Evolutionary conservation across 176 grass and related monocot species (phyloP), one percentile per base, ranked within the genome.

Genomic region (Oryza coarctata): DNA sequence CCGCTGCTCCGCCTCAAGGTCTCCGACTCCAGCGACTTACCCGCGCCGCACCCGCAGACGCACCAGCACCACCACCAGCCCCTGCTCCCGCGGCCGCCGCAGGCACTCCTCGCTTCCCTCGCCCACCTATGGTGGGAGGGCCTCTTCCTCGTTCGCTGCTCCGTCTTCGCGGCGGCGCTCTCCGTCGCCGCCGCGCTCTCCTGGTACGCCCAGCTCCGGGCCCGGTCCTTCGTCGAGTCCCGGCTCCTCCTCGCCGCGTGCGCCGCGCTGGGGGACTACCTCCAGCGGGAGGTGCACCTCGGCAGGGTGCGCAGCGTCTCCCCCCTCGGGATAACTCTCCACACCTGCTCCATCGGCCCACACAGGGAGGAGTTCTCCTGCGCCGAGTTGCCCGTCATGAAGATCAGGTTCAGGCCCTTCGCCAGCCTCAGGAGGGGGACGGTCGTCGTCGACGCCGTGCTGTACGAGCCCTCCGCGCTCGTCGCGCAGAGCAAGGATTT

Each of bases 401-500:
- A 85, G 75, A 86, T 99, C 79, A 90, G 93, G 67, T 34, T 99
- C 63, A 86, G 91, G 69, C 96, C 93, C 57, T 92, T 99, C 76
- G 82, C 89, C 35, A 95, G 93, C 83, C 82, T 99, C 55, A 87
- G 93, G 77, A 74, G 87, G 14, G 96, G 96, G 40, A 93, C 63
- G 76, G 85, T 99, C 82, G 93, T 99, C 76, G 65, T 99, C 26
- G 93, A 99, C 83, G 96, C 96, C 17, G 70, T 95, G 74, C 78
- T 95, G 38, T 93, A 89, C 57, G 88, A 90, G 65, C 96, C 96
- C 64, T 91, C 90, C 22, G 82, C 65, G 28, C 70, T 95, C 44
- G 93, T 99, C 36, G 89, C 96, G 23, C 96, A 99, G 76, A 93
- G 47, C 65, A 94, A 90, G 78, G 93, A 99, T 75, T 99, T 95